phyloP scores from a whole-genome alignment of 495 filamentous ascomycete genomes.

The Lichenothelia convexa region DNA sequence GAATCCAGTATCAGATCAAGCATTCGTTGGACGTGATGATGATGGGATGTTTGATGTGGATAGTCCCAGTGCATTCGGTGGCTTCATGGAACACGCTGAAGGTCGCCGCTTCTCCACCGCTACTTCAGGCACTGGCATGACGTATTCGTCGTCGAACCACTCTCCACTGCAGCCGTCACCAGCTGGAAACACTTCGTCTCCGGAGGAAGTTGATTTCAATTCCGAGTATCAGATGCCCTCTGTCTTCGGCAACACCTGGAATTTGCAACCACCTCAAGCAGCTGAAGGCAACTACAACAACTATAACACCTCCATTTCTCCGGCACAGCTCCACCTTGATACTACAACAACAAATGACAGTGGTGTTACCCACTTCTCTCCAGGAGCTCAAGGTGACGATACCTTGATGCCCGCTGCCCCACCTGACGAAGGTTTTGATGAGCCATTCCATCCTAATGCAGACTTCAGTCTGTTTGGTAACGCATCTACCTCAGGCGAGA shows the following conservation, averaged over 20 bases:
- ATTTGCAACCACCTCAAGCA: constrained; percentile 2
- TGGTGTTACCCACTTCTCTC: constrained; percentile 3
- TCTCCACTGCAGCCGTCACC: too few species aligned
- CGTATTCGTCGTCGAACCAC: constrained; percentile 8
- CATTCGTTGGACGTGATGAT: constrained; percentile 6
- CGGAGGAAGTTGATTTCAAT: constrained; percentile 16
- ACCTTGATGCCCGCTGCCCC: constrained; percentile 11
- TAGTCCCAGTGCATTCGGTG: constrained; percentile 7
- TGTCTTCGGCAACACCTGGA: constrained; percentile 7
- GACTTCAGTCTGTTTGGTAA: not conserved
- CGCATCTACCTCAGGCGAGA: too few species aligned
- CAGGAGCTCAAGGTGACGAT: constrained; percentile 10
- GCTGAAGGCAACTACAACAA: constrained; percentile 14
- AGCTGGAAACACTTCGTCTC: constrained; percentile 12
- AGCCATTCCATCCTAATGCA: not conserved
- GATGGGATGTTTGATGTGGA: constrained; percentile 11
- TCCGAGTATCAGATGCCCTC: constrained; percentile 11
- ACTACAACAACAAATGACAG: not conserved
- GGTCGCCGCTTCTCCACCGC: constrained; percentile 2
- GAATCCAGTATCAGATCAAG: constrained; percentile 5
- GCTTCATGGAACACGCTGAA: constrained; percentile 8
- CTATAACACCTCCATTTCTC: too few species aligned
- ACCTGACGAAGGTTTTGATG: constrained; percentile 7
- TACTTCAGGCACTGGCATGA: constrained; percentile 7
- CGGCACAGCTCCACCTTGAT: constrained; percentile 1